Base-by-base conservation (phyloP, 352 stramenopile genomes). In the Phytophthora gonapodyides region DNA sequence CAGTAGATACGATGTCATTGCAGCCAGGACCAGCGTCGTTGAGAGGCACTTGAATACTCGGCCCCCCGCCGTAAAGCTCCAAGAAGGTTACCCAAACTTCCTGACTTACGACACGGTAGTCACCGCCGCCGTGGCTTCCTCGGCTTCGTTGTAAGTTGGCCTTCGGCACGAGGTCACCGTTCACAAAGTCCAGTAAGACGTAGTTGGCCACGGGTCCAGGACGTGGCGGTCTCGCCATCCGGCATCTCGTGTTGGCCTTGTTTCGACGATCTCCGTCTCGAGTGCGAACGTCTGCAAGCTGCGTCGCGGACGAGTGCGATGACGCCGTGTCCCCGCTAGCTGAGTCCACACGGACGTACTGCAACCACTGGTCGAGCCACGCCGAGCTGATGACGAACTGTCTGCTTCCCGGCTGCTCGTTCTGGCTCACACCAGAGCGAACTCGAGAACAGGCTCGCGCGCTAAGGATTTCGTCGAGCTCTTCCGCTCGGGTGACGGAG, bases 151-250 rank as follows among this genome's bases (percentile, higher is more conserved):
- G 60, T 5, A 90, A 46, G 6, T 64, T 61, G 11, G 72, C 31
- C 47, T 80, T 87, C 0, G 78, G 63, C 0, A 87, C 55, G 6
- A 91, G 65, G 50, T 83, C 74, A 2, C 82, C 82, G 54, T 78
- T 87, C 6, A 84, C 78, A 58, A 89, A 91, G 34, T 88, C 67
- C 8, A 91, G 67, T 30, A 91, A 51, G n/a, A 56, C 38, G 46
- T 91, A 91, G 54, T 91, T 91, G 0, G 82, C 42, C 34, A 91
- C 80, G 2, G 76, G 80, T 10, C 82, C 82, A 1, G 82, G 82
- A 48, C 77, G 72, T 17, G 49, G 48, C 38, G 68, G 49, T 52
- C 55, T 59, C 30, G 37, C 34, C 35, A 60, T 54, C 5, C 53
- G 50, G 10, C 57, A 67, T 31, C 40, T 64, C 8, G 33, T 10